phyloP scores from a whole-genome alignment of 2,329 filamentous ascomycete genomes.

The Hysterium pulicare region DNA sequence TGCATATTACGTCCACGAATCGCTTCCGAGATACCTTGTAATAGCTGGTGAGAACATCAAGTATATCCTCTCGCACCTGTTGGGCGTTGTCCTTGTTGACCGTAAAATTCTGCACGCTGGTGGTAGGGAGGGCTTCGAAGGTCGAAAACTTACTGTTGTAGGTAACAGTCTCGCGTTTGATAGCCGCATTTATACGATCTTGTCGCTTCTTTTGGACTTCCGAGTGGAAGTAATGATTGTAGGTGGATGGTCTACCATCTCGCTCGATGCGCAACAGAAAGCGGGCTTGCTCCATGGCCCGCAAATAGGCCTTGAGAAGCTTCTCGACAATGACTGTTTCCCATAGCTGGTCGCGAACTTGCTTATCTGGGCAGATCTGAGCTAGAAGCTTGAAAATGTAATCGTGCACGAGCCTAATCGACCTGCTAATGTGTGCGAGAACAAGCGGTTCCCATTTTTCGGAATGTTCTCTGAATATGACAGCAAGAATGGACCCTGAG shows the following conservation, averaged over 20 bases:
- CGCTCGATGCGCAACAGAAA: slow-evolving; percentile 56
- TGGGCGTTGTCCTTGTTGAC: slow-evolving; percentile 39
- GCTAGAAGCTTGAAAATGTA: slow-evolving; percentile 50
- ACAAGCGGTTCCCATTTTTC: slow-evolving; percentile 52
- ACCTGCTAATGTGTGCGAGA: slow-evolving; percentile 49
- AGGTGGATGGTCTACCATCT: slow-evolving; percentile 45
- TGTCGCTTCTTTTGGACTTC: slow-evolving; percentile 40
- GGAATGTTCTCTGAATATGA: slow-evolving; percentile 45
- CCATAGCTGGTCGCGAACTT: slow-evolving; percentile 43
- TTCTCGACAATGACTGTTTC: slow-evolving; percentile 44
- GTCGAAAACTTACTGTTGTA: neutral
- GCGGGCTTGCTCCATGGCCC: slow-evolving; percentile 47
- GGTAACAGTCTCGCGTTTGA: slow-evolving; percentile 1
- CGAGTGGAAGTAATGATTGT: slow-evolving; percentile 54
- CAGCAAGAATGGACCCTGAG: slow-evolving; percentile 10
- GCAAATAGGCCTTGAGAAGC: slow-evolving; percentile 45
- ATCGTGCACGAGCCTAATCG: slow-evolving; percentile 51
- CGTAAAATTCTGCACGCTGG: neutral
- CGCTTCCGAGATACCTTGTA: slow-evolving; percentile 60
- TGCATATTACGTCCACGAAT: slow-evolving; percentile 61
- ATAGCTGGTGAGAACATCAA: slow-evolving; percentile 59
- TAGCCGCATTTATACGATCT: neutral
- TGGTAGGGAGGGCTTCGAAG: neutral
- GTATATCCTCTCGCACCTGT: slow-evolving; percentile 47
- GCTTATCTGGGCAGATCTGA: slow-evolving; percentile 43